Evolutionary conservation across 2,329 filamentous ascomycete genomes (phyloP).

Genomic region (Cryphonectria parasitica): DNA sequence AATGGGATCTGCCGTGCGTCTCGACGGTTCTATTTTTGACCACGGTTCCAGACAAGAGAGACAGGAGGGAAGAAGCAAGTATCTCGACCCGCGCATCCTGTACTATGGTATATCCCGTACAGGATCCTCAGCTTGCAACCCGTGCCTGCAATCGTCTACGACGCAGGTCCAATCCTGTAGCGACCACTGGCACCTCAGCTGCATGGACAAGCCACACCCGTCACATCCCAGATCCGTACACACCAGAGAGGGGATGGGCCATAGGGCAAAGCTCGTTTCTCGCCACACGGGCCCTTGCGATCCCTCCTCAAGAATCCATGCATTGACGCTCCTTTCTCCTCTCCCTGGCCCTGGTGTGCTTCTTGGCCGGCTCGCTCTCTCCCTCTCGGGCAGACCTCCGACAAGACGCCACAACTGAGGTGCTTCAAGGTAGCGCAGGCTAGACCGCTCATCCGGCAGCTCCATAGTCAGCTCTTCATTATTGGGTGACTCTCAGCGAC

Average conservation of each 20-base stretch:
- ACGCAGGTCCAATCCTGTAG: conserved; percentile 7
- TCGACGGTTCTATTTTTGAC: conserved; percentile 22
- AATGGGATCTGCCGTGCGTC: conserved; percentile 22
- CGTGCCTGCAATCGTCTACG: conserved; percentile 9
- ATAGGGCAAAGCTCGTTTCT: conserved; percentile 3
- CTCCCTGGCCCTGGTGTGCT: background rate
- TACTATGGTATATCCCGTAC: background rate
- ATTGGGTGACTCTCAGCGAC: background rate
- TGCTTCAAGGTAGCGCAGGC: background rate
- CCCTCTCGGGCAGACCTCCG: background rate
- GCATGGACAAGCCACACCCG: conserved; percentile 20
- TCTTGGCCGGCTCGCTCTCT: background rate
- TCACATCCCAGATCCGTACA: conserved; percentile 10
- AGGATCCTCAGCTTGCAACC: background rate
- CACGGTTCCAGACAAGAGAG: background rate
- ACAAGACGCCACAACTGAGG: background rate
- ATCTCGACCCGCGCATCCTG: background rate
- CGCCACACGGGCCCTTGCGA: conserved; percentile 1
- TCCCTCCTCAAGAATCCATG: background rate
- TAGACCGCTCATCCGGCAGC: conserved; percentile 14
- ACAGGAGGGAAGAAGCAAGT: background rate
- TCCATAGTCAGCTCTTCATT: conserved; percentile 4
- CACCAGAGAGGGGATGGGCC: background rate
- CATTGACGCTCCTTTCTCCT: background rate
- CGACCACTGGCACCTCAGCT: conserved; percentile 8